Percentiles rank a stretch among this genome's conserved stretches.
These are phyloP conservation scores for Pelargonium citronellum DNA, from an alignment of 441 rosid genomes.

Conservation along the genomic window DNA sequence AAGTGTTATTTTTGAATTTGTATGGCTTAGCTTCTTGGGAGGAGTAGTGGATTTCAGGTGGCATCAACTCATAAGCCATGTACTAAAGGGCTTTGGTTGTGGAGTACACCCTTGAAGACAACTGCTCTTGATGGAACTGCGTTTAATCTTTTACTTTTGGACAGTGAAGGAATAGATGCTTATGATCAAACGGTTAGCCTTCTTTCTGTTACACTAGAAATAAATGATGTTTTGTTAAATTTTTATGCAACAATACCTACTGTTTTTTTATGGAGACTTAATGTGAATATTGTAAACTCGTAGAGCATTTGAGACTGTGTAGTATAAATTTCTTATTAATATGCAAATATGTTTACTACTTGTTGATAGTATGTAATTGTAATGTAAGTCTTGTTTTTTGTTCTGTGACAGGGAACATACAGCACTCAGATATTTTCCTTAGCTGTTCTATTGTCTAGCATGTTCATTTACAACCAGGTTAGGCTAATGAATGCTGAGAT, in stretches of 20 bases:
- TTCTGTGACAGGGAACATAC: conserved; percentile 70
- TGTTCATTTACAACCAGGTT: conserved; percentile 97
- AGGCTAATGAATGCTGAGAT: conserved; percentile 9
- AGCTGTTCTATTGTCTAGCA: conserved; percentile 92
- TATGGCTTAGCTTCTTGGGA: conserved; percentile 80
- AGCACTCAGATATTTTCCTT: conserved; percentile 97
- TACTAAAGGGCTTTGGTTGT: conserved; percentile 97
- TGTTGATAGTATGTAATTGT: conserved; percentile 9
- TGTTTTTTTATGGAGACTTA: too few species aligned
- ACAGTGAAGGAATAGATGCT: conserved; percentile 96
- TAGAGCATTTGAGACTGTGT: background rate
- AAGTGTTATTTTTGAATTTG: conserved; percentile 7
- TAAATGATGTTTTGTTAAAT: background rate
- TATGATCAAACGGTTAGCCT: conserved; percentile 86
- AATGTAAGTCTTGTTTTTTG: conserved; percentile 9
- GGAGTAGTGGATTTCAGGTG: conserved; percentile 95
- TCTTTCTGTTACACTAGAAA: background rate
- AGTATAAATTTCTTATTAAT: background rate
- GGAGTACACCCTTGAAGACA: conserved; percentile 93
- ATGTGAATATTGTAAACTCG: too few species aligned
- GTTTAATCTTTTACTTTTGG: conserved; percentile 79
- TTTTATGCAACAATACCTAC: too few species aligned
- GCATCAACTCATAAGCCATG: conserved; percentile 95
- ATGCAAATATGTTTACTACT: background rate
- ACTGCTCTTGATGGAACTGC: conserved; percentile 90